Evolutionary conservation across 148 eudicot genomes (phyloP), one percentile per base, ranked within the genome.

Genomic region (Amaranthus hypochondriacus): DNA sequence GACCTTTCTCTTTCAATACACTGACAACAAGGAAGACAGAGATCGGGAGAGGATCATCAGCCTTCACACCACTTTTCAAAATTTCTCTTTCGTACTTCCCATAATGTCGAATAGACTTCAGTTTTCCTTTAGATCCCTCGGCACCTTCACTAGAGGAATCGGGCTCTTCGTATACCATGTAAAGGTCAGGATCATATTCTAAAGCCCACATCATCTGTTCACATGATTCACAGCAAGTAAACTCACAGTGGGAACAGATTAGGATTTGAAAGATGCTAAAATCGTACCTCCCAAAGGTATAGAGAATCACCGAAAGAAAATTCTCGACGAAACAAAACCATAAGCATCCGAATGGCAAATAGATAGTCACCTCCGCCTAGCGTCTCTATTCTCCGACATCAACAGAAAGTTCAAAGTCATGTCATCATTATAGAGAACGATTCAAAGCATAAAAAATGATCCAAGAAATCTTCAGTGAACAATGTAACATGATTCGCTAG

Each of bases 141-240:
- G 80, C 18, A 62, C 79, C 84, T 56, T 83, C 91, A 76, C 47
- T 59, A 10, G 64, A 62, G 56, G 80, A 65, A n/a, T 89, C 89
- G 73, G 83, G 69, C 58, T 91, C 97, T 74, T 91, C 93, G 15
- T 94, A 95, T 42, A 81, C 12, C 10, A 84, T 62, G 80, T 79
- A 92, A 76, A 95, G 79, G 73, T 87, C 92, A 9, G 99, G 97
- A 68, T 95, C 99, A 49, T 89, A 95, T 73, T 95, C 99, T 77
- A 95, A 79, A 68, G 97, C 93, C 99, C 99, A 95, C 99, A 95
- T 95, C 99, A 95, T 95, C 99, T 95, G 96, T 80, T 55, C 2
- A 65, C 66, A 13, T 56, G 5, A 73, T 59, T 48, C 44, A 13
- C n/a, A 48, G 10, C 65, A 42, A 18, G 51, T 4, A 62, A 28